phyloP scores from a whole-genome alignment of 495 filamentous ascomycete species.

The Coniosporium apollinis region DNA sequence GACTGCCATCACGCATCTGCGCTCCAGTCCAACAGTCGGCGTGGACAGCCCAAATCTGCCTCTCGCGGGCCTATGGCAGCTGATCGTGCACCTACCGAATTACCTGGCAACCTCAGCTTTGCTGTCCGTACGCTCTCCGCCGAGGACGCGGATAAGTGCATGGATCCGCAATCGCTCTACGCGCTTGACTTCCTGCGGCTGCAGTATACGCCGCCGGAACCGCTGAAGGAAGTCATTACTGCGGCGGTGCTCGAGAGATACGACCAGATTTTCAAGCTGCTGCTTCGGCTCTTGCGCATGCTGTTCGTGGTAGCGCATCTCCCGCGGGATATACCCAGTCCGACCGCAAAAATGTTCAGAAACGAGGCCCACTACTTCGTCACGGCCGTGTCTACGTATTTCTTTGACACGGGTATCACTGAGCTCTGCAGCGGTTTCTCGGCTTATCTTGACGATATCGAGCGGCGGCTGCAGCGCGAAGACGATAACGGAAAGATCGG shows the following conservation, averaged over 20 bases:
- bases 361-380: conserved; percentile 69
- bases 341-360: conserved; percentile 36
- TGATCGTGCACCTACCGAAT: conserved; percentile 24
- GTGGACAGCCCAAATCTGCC: conserved; percentile 11
- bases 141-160: conserved; percentile 59
- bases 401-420: conserved; percentile 59
- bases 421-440: conserved; percentile 56
- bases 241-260: conserved; percentile 52
- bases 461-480: conserved; percentile 31
- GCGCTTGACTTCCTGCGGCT: conserved; percentile 83
- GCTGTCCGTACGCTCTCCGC: conserved; percentile 63
- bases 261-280: conserved; percentile 61
- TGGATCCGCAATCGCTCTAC: conserved; percentile 62
- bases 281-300: conserved; percentile 68
- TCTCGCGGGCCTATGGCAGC: no score
- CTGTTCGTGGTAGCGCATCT: conserved; percentile 58
- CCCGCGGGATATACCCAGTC: conserved; percentile 24
- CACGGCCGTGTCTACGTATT: conserved; percentile 46
- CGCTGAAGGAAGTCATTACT: conserved; percentile 59
- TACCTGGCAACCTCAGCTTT: conserved; percentile 76
- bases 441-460: conserved; percentile 41
- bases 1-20: conserved; percentile 43
- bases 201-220: conserved; percentile 62
- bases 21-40: conserved; percentile 8
- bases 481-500: conserved; percentile 23